phyloP scores from a whole-genome alignment of 495 filamentous ascomycete species.

The Neurospora sp. region DNA sequence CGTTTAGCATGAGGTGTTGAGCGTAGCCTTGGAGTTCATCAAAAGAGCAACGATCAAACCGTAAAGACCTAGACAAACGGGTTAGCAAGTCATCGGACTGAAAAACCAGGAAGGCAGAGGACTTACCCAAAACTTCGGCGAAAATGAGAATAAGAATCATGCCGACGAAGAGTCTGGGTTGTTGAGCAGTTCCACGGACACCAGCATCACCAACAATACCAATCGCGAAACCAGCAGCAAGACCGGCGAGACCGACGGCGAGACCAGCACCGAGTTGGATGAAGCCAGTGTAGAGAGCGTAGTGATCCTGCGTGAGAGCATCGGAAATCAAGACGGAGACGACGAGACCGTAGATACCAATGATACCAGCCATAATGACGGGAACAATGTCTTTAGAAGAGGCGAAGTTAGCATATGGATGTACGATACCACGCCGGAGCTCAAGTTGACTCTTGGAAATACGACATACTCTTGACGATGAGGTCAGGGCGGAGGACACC shows the following conservation, averaged over 20 bases:
- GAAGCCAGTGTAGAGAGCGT: conserved; percentile 82
- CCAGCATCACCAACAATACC: conserved; percentile 98
- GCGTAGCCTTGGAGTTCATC: conserved; percentile 82
- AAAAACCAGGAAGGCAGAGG: neutral
- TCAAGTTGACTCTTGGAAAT: conserved; percentile 21
- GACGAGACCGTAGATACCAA: conserved; percentile 99
- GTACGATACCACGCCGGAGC: neutral
- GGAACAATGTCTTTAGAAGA: conserved; percentile 77
- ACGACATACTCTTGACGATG: conserved; percentile 88
- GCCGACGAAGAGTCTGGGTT: conserved; percentile 95
- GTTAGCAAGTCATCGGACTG: conserved; percentile 6
- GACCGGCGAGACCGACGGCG: conserved; percentile 88
- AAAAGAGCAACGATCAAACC: conserved; percentile 95
- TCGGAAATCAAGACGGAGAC: conserved; percentile 97
- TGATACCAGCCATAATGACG: conserved; percentile 99
- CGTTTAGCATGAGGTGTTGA: conserved; percentile 36
- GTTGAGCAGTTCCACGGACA: conserved; percentile 96
- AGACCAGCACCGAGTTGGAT: conserved; percentile 97
- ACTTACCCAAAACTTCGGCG: conserved; percentile 94
- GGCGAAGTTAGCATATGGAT: conserved; percentile 10
- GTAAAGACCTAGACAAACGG: conserved; percentile 62
- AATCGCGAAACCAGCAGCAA: conserved; percentile 97
- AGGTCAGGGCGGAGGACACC: conserved; percentile 95
- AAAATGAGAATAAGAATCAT: conserved; percentile 99
- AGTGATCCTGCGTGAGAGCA: conserved; percentile 66